A percentile compares a stretch with the other conserved stretches of the same genome.
phyloP scores from a whole-genome alignment of 116 monocot genomes.

The Thalassia testudinum region DNA sequence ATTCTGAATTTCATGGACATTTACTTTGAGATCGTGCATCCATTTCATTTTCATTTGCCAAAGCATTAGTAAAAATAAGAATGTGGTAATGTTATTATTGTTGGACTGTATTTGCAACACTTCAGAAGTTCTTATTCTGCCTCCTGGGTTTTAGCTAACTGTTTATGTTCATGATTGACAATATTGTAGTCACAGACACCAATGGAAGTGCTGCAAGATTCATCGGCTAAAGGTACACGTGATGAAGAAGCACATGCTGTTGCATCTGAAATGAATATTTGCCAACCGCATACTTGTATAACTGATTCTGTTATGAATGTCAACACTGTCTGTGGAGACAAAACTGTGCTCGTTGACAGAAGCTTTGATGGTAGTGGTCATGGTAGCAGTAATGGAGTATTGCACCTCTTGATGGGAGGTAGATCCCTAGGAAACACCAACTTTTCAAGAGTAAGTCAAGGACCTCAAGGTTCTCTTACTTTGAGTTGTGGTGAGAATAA shows the following conservation, averaged over 20 bases:
- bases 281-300: not conserved
- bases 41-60: too few species aligned
- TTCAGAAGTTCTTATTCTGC: too few species aligned
- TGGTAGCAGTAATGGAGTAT: conserved; percentile 21
- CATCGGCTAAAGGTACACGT: conserved; percentile 6
- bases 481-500: conserved; percentile 18
- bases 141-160: too few species aligned
- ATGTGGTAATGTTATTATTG: too few species aligned
- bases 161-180: too few species aligned
- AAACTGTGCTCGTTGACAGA: conserved; percentile 11
- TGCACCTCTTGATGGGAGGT: conserved; percentile 22
- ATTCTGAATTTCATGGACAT: too few species aligned
- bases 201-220: conserved; percentile 28
- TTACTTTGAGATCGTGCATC: too few species aligned
- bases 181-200: conserved; percentile 12
- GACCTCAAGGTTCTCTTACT: conserved; percentile 17
- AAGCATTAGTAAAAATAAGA: too few species aligned
- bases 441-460: conserved; percentile 26
- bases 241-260: not conserved
- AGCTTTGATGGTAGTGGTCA: conserved; percentile 21
- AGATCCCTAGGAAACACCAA: conserved; percentile 22
- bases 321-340: conserved; percentile 13
- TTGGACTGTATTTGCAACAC: too few species aligned
- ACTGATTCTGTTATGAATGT: conserved; percentile 11
- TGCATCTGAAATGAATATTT: not conserved